Conservation (phyloP, 202 grass and related monocot genomes). For the Schoenoplectus tabernaemontani region DNA sequence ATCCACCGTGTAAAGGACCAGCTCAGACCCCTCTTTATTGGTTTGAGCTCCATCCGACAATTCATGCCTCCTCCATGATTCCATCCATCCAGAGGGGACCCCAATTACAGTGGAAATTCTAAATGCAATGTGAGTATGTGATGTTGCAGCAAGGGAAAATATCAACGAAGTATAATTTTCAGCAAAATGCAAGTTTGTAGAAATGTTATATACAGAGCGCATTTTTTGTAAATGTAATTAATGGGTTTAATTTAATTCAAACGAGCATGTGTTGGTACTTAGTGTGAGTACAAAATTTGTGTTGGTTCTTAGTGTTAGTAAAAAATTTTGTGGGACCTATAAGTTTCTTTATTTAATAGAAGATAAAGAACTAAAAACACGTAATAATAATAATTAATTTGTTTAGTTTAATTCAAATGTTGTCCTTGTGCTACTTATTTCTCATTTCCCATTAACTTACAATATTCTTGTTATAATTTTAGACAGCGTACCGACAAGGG, state of each 20-base stretch:
- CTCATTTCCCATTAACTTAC: background rate
- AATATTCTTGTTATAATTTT: background rate
- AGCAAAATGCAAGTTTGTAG: background rate
- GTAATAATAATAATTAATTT: background rate
- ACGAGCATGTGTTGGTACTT: too few species aligned
- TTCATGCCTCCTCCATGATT: background rate
- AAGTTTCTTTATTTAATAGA: background rate
- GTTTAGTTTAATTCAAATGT: too few species aligned
- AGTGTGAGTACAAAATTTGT: background rate
- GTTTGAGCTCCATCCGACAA: background rate
- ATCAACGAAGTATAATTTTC: background rate
- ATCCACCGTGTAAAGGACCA: slow-evolving; percentile 12
- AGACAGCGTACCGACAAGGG: background rate
- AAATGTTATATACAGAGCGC: background rate
- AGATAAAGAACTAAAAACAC: background rate
- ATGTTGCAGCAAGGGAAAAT: background rate
- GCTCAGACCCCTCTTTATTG: background rate
- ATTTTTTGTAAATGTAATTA: too few species aligned
- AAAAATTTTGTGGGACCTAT: background rate
- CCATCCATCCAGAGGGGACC: background rate
- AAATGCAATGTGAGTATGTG: background rate
- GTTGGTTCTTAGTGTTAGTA: too few species aligned
- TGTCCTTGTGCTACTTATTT: too few species aligned
- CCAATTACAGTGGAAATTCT: background rate
- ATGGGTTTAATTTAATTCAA: too few species aligned